Conservation (phyloP, 2,329 filamentous ascomycete species). For the Talaromyces sp. region DNA sequence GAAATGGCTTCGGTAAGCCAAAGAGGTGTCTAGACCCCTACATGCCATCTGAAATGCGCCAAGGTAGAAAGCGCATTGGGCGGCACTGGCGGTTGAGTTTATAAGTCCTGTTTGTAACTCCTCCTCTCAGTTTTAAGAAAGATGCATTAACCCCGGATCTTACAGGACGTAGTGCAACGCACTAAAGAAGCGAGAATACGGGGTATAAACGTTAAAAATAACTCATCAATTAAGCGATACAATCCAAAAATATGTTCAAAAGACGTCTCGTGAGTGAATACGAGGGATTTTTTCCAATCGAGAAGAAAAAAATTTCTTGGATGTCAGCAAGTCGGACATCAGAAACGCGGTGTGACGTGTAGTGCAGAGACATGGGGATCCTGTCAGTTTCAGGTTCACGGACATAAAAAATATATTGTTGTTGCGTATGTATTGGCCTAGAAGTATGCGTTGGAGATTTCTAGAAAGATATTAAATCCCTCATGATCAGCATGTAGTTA, state of each 20-base stretch:
- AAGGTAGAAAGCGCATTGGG: neutral
- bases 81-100: neutral
- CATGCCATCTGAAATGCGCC: neutral
- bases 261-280: neutral
- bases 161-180: neutral
- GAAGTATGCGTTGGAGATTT: neutral
- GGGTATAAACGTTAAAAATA: neutral
- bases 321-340: no score
- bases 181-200: neutral
- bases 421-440: neutral
- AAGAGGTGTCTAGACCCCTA: no score
- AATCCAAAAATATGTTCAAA: neutral
- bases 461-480: conserved; percentile 2
- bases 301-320: neutral
- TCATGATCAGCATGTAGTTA: neutral
- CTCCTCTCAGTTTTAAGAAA: neutral
- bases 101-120: no score
- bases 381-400: neutral
- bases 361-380: neutral
- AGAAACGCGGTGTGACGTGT: conserved; percentile 12
- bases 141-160: conserved; percentile 1
- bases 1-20: no score
- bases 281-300: neutral
- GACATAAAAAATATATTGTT: neutral
- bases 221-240: neutral